Conservation (phyloP, 768 basidiomycete species). For the Clitopilus passeckerianus region DNA sequence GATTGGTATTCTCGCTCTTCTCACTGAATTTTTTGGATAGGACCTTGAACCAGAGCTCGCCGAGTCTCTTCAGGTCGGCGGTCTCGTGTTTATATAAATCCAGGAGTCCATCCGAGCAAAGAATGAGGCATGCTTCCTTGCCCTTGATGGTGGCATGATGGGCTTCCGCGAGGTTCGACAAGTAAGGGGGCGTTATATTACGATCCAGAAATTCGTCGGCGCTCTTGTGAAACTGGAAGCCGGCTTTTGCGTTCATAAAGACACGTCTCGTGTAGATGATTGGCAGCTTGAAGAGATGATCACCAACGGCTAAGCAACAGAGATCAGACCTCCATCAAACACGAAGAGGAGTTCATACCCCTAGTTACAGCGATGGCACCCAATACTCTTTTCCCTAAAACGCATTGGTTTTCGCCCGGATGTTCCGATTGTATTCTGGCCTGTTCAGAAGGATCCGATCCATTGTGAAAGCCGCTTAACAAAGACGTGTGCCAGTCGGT, state of each 20-base stretch:
- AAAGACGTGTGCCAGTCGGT: constrained; percentile 33
- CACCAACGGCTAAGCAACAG: constrained; percentile 40
- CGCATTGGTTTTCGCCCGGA: constrained; percentile 38
- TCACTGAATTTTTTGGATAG: constrained; percentile 16
- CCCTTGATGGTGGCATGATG: constrained; percentile 29
- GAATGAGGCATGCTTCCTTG: constrained; percentile 30
- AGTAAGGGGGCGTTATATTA: constrained; percentile 48
- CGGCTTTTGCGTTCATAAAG: constrained; percentile 35
- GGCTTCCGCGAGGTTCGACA: constrained; percentile 39
- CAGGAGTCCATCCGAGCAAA: constrained; percentile 49
- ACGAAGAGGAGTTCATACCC: constrained; percentile 24
- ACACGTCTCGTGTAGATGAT: constrained; percentile 38
- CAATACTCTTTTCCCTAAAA: constrained; percentile 41
- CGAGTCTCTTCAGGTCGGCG: constrained; percentile 20
- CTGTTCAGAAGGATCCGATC: constrained; percentile 34
- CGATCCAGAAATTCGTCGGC: constrained; percentile 38
- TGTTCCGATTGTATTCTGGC: constrained; percentile 37
- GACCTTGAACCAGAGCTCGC: constrained; percentile 30
- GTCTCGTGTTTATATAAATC: constrained; percentile 36
- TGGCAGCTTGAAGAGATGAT: constrained; percentile 51
- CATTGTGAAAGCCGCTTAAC: constrained; percentile 48
- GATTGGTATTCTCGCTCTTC: constrained; percentile 17
- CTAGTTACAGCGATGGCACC: constrained; percentile 55
- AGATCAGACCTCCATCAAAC: constrained; percentile 1
- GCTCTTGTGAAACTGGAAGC: constrained; percentile 28